Base-by-base conservation (phyloP, 306 rosid species). In the Geum urbanum region DNA sequence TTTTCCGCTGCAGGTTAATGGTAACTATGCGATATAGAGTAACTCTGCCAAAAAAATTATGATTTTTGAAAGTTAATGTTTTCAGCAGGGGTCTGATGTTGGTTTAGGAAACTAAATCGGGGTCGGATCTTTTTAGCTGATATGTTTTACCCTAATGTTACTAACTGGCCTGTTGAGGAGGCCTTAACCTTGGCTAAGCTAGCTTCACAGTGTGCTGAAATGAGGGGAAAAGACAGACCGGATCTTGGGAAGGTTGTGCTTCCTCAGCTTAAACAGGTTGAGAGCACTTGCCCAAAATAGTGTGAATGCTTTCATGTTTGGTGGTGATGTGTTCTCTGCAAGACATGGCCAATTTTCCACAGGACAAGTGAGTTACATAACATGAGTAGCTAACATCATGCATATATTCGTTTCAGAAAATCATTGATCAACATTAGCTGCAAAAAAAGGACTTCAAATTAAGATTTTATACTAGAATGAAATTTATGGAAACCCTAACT, bases 201-300 rank as follows among this genome's bases (percentile, higher is more conserved):
- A 39, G 76, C 91, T 22, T 82, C 90, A 51, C 83, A 75, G 12
- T 92, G 98, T 60, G 83, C 91, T 1, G 96, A 92, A 54, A 84
- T 90, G 91, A 88, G 94, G 83, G 75, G 81, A 59, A 92, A 81
- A 77, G 97, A 90, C 74, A 78, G 97, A 64, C 98, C 96, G 9
- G 91, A 92, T 72, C 96, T 90, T 46, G 96, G 83, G 14, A 88
- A 84, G 66, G 73, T 81, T 55, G 84, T 88, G 39, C 75, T 90
- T 27, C 94, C 96, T 13, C 87, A 82, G 79, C 88, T 88, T 24
- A 85, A 85, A 88, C 68, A 80, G 90, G 67, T 67, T 86, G 79
- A 82, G 88, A 83, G 75, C 69, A 7, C 63, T 90, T 47, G 92
- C 89, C 22, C 87, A 89, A 22, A 91, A 76, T 0, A 81, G 71